Conservation (phyloP, 371 early-diverging fungal species). For the Apophysomyces elegans region DNA sequence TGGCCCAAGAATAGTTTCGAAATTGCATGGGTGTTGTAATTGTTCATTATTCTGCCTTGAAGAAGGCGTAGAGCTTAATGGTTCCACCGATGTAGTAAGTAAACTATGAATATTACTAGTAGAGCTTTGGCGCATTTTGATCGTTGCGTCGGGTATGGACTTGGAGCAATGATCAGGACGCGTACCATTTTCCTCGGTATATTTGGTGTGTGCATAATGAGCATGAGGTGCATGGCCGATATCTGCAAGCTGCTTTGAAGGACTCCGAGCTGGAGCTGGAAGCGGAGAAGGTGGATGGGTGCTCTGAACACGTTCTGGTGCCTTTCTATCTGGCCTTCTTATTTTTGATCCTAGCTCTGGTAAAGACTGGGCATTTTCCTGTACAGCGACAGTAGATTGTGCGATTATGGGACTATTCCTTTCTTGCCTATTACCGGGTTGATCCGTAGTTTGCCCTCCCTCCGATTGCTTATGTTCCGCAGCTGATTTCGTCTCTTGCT, state of each 20-base stretch:
- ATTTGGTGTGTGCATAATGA: background rate
- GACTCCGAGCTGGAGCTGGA: background rate
- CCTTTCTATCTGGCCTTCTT: background rate
- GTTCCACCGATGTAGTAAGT: constrained; percentile 29
- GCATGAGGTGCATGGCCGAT: background rate
- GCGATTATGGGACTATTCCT: background rate
- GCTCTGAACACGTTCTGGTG: background rate
- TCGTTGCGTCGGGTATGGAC: constrained; percentile 2
- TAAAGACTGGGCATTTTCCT: background rate
- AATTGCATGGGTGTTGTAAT: constrained; percentile 20
- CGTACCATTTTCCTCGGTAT: constrained; percentile 16
- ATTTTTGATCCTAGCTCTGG: background rate
- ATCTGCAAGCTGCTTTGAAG: background rate
- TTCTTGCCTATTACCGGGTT: background rate
- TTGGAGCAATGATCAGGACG: constrained; percentile 7
- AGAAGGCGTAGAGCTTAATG: constrained; percentile 12
- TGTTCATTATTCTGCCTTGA: background rate
- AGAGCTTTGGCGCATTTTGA: constrained; percentile 16
- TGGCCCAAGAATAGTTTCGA: constrained; percentile 25
- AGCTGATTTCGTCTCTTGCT: background rate
- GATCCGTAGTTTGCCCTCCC: background rate
- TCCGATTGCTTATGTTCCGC: background rate
- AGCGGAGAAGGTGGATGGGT: background rate
- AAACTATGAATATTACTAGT: constrained; percentile 30
- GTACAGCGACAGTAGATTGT: background rate